These are phyloP conservation scores for Trichoderma simmonsii DNA, from an alignment of 2,329 filamentous ascomycete genomes.

Conservation along the genomic window DNA sequence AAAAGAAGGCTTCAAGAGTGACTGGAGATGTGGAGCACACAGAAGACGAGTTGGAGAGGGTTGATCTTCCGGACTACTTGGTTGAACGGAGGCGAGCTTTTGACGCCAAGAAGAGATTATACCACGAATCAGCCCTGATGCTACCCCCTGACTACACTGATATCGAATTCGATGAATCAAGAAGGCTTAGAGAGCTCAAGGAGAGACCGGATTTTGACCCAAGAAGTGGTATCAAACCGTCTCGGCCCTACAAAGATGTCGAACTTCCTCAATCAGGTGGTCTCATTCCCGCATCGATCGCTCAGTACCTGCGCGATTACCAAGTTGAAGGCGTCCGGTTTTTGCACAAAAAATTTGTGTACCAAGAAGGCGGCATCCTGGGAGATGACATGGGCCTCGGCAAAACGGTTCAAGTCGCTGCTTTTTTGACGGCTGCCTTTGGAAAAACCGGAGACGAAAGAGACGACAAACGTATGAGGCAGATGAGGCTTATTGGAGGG, in stretches of 20 bases:
- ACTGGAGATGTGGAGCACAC: constrained; percentile 35
- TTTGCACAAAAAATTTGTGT: constrained; percentile 83
- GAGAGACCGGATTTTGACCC: constrained; percentile 68
- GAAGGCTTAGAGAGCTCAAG: constrained; percentile 39
- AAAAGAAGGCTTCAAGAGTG: constrained; percentile 26
- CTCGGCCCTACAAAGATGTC: constrained; percentile 70
- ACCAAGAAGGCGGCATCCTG: constrained; percentile 84
- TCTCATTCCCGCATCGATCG: constrained; percentile 81
- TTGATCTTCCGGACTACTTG: constrained; percentile 71
- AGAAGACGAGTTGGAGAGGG: constrained; percentile 46
- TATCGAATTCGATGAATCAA: constrained; percentile 62
- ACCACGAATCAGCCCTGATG: constrained; percentile 67
- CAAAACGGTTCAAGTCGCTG: constrained; percentile 94
- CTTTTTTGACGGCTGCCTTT: constrained; percentile 86
- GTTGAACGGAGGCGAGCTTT: constrained; percentile 65
- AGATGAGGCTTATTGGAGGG: constrained; percentile 62
- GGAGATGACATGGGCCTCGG: constrained; percentile 98
- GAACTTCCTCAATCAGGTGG: constrained; percentile 72
- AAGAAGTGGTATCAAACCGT: constrained; percentile 57
- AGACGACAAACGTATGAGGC: constrained; percentile 83
- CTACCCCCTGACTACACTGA: constrained; percentile 75
- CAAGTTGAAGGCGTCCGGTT: constrained; percentile 84
- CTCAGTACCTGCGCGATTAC: constrained; percentile 88
- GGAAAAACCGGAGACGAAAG: constrained; percentile 89
- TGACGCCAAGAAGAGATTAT: constrained; percentile 55